Base-by-base conservation (phyloP, 768 basidiomycete genomes). In the Strobilomyces echinocephalus region DNA sequence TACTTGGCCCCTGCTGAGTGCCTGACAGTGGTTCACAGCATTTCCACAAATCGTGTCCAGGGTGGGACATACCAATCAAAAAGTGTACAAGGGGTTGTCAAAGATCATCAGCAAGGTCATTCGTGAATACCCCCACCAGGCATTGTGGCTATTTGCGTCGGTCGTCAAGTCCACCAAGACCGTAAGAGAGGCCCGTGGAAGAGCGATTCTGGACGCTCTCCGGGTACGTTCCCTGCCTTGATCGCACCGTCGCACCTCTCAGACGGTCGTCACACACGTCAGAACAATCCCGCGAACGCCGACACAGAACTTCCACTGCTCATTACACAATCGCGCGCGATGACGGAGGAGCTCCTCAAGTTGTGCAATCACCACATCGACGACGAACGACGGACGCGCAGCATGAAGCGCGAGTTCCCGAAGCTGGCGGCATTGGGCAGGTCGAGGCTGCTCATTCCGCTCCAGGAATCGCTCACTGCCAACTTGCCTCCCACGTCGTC, bases 11-110 rank as follows among this genome's bases (percentile, higher is more conserved):
- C 59, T 40, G 51, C 41, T 56, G 41, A 66, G 40, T 5, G 56
- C 47, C 5, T 21, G 48, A 15, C 44, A 98, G 94, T 98, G 95
- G 93, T 88, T 84, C 60, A 94, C 89, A 0, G 95, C 93, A 1
- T 95, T 97, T 58, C 94, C 95, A 4, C 97, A 98, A 75, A 91
- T 98, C 49, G 92, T 95, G 14, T 98, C 95, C 14, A 83, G 97
- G 8, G 86, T 99, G 31, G 88, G 87, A 12, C 91, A 97, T 59
- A 71, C 68, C 5, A 86, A 89, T 61, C 58, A 69, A 11, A 75
- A 74, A 1, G 85, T 92, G 4, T 85, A 80, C 63, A 69, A 65
- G 0, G 69, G 83, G 4, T 72, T 99, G 20, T 75, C 79, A 3
- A 71, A 66, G 44, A 78, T 98, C 33, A 92, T 98, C 50, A 69